Conservation (phyloP, 202 grass and related monocot species). For the Eragrostis tef region DNA sequence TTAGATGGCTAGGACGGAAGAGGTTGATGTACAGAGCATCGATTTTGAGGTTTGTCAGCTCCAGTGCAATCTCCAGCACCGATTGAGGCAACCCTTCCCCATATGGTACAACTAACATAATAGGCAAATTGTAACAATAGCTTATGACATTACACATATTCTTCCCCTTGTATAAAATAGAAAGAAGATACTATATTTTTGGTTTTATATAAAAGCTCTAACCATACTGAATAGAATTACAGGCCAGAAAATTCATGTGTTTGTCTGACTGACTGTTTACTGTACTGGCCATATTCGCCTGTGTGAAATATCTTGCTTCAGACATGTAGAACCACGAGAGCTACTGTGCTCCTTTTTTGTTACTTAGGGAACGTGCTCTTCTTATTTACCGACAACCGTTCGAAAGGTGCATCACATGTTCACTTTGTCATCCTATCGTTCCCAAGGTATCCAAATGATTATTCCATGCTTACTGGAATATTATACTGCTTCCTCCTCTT, state of each 20-base stretch:
- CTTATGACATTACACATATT: conserved; percentile 47
- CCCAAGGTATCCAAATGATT: not conserved
- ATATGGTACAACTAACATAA: conserved; percentile 4
- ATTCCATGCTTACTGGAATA: not conserved
- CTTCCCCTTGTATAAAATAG: conserved; percentile 19
- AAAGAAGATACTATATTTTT: not conserved
- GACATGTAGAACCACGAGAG: not conserved
- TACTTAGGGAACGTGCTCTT: not conserved
- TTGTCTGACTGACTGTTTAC: not conserved
- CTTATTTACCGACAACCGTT: conserved; percentile 11
- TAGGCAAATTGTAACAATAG: conserved; percentile 28
- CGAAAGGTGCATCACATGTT: not conserved
- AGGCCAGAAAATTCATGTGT: not conserved
- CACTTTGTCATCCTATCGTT: too few species aligned
- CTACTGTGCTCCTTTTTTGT: not conserved
- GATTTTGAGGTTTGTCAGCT: conserved; percentile 37
- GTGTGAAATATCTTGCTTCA: not conserved
- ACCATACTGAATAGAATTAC: not conserved
- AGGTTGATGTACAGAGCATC: conserved; percentile 51
- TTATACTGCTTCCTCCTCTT: conserved; percentile 51
- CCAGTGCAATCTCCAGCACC: conserved; percentile 18
- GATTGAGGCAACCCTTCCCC: not conserved
- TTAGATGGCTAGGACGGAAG: conserved; percentile 17
- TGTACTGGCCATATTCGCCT: not conserved
- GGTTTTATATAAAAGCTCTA: not conserved